Evolutionary conservation across 495 filamentous ascomycete species (phyloP).

Genomic region (Xylaria curta): DNA sequence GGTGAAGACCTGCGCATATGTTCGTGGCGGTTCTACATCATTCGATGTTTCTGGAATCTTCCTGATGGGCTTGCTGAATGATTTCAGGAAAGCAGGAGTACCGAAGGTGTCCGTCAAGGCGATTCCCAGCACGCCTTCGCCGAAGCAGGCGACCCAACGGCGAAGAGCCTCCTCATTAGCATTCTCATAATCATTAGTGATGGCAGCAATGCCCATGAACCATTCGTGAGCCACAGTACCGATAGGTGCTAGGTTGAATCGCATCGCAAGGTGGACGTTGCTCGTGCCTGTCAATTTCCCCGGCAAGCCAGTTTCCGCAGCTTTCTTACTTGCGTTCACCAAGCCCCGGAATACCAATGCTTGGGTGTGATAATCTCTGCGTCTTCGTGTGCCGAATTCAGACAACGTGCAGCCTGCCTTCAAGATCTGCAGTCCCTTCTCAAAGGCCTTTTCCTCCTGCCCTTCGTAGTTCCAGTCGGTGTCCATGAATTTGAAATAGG

Average conservation of each 20-base stretch:
- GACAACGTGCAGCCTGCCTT: constrained; percentile 86
- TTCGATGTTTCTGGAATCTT: constrained; percentile 35
- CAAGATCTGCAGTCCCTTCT: constrained; percentile 78
- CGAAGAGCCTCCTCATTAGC: constrained; percentile 83
- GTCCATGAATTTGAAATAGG: constrained; percentile 95
- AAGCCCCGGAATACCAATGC: constrained; percentile 88
- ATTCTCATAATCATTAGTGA: constrained; percentile 80
- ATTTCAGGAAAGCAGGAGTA: constrained; percentile 84
- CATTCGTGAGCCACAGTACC: constrained; percentile 98
- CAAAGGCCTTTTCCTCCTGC: constrained; percentile 81
- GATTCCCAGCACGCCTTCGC: constrained; percentile 87
- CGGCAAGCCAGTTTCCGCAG: constrained; percentile 61
- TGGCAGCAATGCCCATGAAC: constrained; percentile 98
- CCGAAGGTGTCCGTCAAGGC: constrained; percentile 98
- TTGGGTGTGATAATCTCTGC: constrained; percentile 93
- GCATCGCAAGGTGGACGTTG: constrained; percentile 97
- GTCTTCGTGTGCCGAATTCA: constrained; percentile 88
- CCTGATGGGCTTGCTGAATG: constrained; percentile 72
- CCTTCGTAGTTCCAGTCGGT: constrained; percentile 83
- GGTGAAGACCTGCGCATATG: constrained; percentile 84
- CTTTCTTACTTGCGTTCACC: constrained; percentile 72
- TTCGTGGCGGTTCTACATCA: constrained; percentile 39
- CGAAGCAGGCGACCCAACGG: constrained; percentile 92
- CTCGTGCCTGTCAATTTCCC: constrained; percentile 87
- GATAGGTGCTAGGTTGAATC: constrained; percentile 78